phyloP scores from a whole-genome alignment of 768 basidiomycete species.

The Holtermanniella nyarrowii region DNA sequence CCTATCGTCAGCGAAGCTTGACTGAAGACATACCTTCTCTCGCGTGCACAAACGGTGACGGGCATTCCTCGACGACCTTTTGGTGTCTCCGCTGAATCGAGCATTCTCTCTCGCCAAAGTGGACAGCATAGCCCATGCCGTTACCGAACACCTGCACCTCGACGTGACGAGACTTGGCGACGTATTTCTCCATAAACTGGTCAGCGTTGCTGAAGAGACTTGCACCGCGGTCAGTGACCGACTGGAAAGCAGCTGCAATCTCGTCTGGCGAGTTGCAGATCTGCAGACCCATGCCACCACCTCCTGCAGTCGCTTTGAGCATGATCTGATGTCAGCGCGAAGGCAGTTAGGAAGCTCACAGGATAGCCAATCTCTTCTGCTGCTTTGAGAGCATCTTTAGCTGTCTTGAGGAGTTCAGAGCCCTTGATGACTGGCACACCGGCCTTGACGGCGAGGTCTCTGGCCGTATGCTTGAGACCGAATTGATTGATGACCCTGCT shows the following conservation, averaged over 20 bases:
- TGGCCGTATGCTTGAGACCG: constrained; percentile 57
- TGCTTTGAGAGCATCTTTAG: constrained; percentile 44
- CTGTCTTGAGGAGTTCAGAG: constrained; percentile 45
- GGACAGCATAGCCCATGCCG: constrained; percentile 49
- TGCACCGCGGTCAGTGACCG: constrained; percentile 35
- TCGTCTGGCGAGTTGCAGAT: constrained; percentile 43
- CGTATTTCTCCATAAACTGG: constrained; percentile 55
- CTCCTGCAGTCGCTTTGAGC: constrained; percentile 59
- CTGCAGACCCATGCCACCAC: constrained; percentile 59
- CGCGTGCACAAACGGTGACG: constrained; percentile 50
- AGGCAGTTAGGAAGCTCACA: constrained; percentile 7
- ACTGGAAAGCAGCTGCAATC: constrained; percentile 15
- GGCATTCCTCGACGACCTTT: constrained; percentile 62
- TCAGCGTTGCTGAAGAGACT: constrained; percentile 48
- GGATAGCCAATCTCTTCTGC: constrained; percentile 50
- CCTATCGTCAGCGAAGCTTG: constrained; percentile 33
- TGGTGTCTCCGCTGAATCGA: constrained; percentile 60
- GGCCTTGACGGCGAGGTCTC: constrained; percentile 45
- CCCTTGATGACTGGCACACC: constrained; percentile 53
- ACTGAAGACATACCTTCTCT: constrained; percentile 44
- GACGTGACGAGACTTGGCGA: constrained; percentile 52
- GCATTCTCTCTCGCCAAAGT: constrained; percentile 63
- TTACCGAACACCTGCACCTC: constrained; percentile 59
- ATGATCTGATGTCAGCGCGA: constrained; percentile 42
- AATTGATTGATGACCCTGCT: constrained; percentile 49